These are phyloP conservation scores for Bertia moriformis DNA, from an alignment of 2,329 filamentous ascomycete species.

Conservation along the genomic window DNA sequence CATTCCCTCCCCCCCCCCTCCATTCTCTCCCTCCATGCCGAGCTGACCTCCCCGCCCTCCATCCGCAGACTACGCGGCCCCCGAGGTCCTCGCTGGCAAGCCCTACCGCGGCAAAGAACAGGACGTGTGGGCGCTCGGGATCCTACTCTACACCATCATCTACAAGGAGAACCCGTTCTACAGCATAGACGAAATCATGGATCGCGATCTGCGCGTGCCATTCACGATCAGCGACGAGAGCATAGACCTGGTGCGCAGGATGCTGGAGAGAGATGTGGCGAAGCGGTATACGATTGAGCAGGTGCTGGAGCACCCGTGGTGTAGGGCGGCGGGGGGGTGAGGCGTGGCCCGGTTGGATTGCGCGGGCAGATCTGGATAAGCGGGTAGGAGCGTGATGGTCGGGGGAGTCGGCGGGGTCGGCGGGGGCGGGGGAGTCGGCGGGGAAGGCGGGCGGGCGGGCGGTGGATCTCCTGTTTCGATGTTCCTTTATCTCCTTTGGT, in stretches of 20 bases:
- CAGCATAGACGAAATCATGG: conserved; percentile 97
- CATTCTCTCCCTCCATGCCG: neutral
- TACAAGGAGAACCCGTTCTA: conserved; percentile 99
- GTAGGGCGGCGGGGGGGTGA: no score
- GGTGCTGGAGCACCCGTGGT: conserved; percentile 85
- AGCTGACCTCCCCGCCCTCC: conserved; percentile 5
- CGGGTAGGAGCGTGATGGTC: no score
- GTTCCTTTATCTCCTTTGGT: no score
- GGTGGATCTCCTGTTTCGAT: no score
- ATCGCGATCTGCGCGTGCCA: conserved; percentile 82
- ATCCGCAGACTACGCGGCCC: conserved; percentile 83
- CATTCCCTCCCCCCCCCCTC: neutral
- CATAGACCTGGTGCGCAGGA: conserved; percentile 76
- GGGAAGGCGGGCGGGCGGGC: no score
- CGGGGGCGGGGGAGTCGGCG: no score
- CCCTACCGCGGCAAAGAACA: conserved; percentile 93
- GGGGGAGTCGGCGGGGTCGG: no score
- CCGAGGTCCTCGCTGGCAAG: conserved; percentile 86
- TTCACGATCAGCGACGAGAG: conserved; percentile 81
- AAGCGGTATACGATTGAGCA: conserved; percentile 70
- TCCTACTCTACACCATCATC: conserved; percentile 93
- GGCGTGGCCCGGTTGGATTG: neutral
- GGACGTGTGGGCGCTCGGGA: conserved; percentile 95
- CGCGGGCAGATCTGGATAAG: neutral
- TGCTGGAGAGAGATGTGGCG: conserved; percentile 82